Evolutionary conservation across 2,329 filamentous ascomycete species (phyloP), one percentile per base, ranked within the genome.

Genomic region (Epichloe hybrida): DNA sequence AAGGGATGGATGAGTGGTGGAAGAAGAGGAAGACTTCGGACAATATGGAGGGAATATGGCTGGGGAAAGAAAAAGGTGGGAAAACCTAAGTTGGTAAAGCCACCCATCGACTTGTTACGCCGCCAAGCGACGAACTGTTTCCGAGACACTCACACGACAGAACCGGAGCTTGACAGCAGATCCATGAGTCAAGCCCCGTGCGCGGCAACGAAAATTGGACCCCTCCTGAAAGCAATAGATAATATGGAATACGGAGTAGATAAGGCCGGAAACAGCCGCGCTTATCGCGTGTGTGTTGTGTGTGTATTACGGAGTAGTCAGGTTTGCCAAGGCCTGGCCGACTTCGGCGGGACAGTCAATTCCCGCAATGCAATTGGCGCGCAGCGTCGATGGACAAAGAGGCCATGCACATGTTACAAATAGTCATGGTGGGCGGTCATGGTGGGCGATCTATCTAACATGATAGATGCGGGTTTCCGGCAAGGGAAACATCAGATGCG

Each of bases 311-410:
- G 36, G 17, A 38, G 36, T n/a, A 38, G 36, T 11, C 44, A 46
- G 50, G 31, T 38, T 38, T 6, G 40, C 4, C 43, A 27, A 21
- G 48, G 21, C 5, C 23, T 39, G 54, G 56, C 56, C 56, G 56
- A 57, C 55, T 54, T 58, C 55, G 56, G 56, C 55, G 41, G 48
- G 13, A 46, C 37, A 23, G 23, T 38, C 43, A 50, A 46, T 51
- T 50, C 49, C 34, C 39, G 35, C 34, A 39, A 48, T 37, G 20
- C 47, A 17, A 54, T 53, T 56, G 54, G 54, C 36, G 53, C 47
- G 48, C 52, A 27, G 49, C n/a, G n/a, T 31, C 39, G 31, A 49
- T 46, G 20, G 50, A 45, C 45, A 50, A 49, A 36, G 27, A 27
- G 27, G 27, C 7, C 27, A 27, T 3, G 27, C 27, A 27, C 7